A percentile compares a stretch with the other conserved stretches of the same genome.
Evolutionary conservation across 2,329 filamentous ascomycete genomes (phyloP).

Genomic region (Elsinoe batatas): DNA sequence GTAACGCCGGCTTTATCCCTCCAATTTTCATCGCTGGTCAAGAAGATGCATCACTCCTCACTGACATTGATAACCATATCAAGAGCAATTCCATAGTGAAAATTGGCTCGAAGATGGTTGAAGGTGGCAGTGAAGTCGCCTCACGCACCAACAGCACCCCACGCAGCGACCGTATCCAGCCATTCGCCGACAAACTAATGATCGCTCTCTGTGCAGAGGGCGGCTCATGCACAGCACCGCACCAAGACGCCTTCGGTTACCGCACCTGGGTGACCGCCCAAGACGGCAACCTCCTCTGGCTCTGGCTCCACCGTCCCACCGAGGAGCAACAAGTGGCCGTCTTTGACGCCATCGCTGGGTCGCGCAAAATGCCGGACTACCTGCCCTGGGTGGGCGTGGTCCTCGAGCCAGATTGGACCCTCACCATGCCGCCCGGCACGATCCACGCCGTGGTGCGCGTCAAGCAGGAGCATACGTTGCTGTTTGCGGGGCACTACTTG

Average conservation of each 20-base stretch:
- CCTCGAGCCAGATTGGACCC: background rate
- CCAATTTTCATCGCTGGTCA: background rate
- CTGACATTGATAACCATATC: slow-evolving; percentile 4
- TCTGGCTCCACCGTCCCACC: background rate
- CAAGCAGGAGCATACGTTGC: background rate
- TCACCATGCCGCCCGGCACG: background rate
- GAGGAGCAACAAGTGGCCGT: background rate
- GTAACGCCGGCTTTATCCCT: background rate
- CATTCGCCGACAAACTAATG: background rate
- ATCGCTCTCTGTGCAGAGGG: slow-evolving; percentile 1
- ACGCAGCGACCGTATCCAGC: background rate
- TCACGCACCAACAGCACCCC: background rate
- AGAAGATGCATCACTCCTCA: background rate
- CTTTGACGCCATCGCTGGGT: background rate
- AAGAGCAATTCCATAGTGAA: background rate
- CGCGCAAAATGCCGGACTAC: background rate
- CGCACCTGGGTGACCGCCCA: background rate
- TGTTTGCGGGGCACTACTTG: background rate
- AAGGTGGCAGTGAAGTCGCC: background rate
- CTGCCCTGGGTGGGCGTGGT: background rate
- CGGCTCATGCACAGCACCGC: background rate
- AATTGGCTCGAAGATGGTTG: background rate
- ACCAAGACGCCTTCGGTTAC: slow-evolving; percentile 2
- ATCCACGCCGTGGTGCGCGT: background rate
- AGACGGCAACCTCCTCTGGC: background rate